Base-by-base conservation (phyloP, 2,329 filamentous ascomycete species). In the Ascochyta rabiei region DNA sequence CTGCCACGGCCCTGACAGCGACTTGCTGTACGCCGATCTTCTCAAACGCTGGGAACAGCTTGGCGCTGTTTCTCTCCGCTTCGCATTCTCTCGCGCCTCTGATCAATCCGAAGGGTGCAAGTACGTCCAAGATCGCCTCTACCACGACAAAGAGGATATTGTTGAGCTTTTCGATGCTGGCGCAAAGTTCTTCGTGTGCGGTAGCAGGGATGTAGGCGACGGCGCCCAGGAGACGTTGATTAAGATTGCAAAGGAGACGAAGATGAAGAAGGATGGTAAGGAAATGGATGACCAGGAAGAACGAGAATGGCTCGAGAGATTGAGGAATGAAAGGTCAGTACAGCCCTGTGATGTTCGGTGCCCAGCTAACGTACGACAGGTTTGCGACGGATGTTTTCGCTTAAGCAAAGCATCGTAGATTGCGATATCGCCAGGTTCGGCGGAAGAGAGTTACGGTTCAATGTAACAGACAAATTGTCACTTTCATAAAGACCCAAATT, bases 141-240 rank as follows among this genome's bases (percentile, higher is more conserved):
- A 78, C 61, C 71, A 75, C 24, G 81, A 85, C 21, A 67, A 78
- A 0, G 70, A 74, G 15, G 76, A 81, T 9, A 66, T 82, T 2
- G 65, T 76, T 8, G 68, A 75, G 21, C 60, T 84, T 30, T 84
- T 81, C 53, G 72, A 77, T 0, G 59, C 70, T 5, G 81, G 80
- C 0, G 82, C 86, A 0, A 82, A 82, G 64, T 74, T 88, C 0
- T 90, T 84, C 63, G 81, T 89, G 2, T 91, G 88, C 67, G 88
- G 88, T 4, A 84, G 83, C 41, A 53, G 69, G 15, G 72, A 67
- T 16, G 75, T 83, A 0, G 81, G 80, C 0, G 75, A 79, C 39
- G 77, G 75, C 5, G 77, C 81, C 0, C 74, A 76, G 59, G 67
- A 73, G 33, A 70, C 66, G 3, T 72, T 76, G 42, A 75, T 79